Evolutionary conservation across 2,329 filamentous ascomycete species (phyloP).

Genomic region (Rhynchosporium agropyri): DNA sequence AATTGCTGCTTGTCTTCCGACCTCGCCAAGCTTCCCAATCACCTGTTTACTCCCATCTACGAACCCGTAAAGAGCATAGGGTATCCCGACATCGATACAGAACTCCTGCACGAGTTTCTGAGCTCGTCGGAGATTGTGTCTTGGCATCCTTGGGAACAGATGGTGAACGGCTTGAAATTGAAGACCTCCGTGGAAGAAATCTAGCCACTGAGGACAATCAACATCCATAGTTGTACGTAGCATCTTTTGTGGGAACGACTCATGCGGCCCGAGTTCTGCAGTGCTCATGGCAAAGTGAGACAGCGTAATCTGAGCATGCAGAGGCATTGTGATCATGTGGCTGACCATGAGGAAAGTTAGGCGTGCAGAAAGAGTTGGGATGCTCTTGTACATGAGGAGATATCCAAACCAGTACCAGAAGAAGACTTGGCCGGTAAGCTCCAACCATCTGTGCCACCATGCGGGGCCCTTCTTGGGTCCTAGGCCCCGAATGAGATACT

Average conservation of each 20-base stretch:
- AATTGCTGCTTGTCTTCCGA: constrained; percentile 77
- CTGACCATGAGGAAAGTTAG: constrained; percentile 77
- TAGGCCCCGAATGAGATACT: constrained; percentile 70
- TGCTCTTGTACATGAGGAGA: constrained; percentile 70
- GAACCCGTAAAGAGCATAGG: constrained; percentile 85
- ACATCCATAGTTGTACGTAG: constrained; percentile 93
- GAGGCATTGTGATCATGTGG: constrained; percentile 77
- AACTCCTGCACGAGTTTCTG: constrained; percentile 80
- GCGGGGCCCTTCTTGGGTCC: constrained; percentile 75
- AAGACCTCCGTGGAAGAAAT: constrained; percentile 85
- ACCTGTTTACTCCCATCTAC: constrained; percentile 82
- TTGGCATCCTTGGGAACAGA: constrained; percentile 78
- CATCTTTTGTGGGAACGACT: constrained; percentile 90
- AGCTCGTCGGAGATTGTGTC: constrained; percentile 77
- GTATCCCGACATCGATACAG: constrained; percentile 79
- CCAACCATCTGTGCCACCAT: constrained; percentile 83
- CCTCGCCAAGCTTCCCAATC: constrained; percentile 73
- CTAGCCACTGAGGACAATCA: constrained; percentile 83
- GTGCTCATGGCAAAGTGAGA: constrained; percentile 96
- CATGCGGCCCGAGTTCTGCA: constrained; percentile 76
- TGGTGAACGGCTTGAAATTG: constrained; percentile 92
- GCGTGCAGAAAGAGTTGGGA: constrained; percentile 70
- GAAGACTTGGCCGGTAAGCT: constrained; percentile 72
- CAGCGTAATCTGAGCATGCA: constrained; percentile 88
- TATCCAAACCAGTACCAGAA: constrained; percentile 92